Evolutionary conservation across 1,139 yeast species (phyloP), one percentile per base, ranked within the genome.

Genomic region (Arxiozyma heterogenica): DNA sequence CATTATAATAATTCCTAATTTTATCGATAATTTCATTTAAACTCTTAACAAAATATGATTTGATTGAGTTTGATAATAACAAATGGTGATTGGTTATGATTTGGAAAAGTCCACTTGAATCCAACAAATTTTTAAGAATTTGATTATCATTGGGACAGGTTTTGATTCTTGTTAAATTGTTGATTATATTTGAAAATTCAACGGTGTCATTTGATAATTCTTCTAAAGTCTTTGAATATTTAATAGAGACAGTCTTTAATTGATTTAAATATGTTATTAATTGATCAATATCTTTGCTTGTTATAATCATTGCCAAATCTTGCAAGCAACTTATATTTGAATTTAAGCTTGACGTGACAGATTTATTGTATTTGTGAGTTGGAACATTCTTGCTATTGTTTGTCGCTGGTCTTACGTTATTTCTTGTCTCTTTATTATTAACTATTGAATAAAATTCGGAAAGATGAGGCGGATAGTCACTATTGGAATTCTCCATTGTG

Each of bases 101-200:
- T 63, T 80, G 84, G 62, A 88, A 93, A 55, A 89, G 71, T 0
- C 95, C 95, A 46, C 90, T 86, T 0, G 93, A 88, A 49, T 83
- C 79, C 60, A 81, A 71, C 20, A 88, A 69, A 4, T 90, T 89
- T 60, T 84, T 86, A 1, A 84, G 78, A 0, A 84, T 61, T 34
- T 22, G 22, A 25, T 58, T 81, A 25, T 72, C 70, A 18, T 81
- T 84, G 20, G 49, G 49, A 39, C 82, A 75, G 41, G 91, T 90
- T 64, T 83, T 82, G 54, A 84, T 78, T 53, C 82, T 77, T 1
- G 95, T 87, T 55, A 83, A 77, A 38, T 77, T 78, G 63, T 87
- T 95, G 56, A 88, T 71, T 1, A 93, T 82, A 8, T 74, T 73
- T 0, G 95, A 96, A 67, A 89, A 82, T 53, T 80, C 84, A 39